Percentiles rank a stretch among this genome's conserved stretches.
phyloP scores from a whole-genome alignment of 257 asterid genomes.

The Solanum stenotomum region DNA sequence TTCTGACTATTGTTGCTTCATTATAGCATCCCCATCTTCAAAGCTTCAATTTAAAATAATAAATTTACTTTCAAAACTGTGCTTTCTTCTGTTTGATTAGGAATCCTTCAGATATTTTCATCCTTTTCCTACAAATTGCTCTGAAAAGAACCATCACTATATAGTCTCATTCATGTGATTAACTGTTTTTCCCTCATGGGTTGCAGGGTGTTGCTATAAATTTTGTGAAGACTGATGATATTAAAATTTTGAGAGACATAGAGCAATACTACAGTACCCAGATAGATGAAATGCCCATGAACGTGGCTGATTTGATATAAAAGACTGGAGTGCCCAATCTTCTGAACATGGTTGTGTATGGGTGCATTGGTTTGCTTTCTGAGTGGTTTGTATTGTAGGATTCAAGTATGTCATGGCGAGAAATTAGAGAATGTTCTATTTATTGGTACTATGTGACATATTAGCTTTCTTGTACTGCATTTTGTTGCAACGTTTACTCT shows the following conservation, averaged over 20 bases:
- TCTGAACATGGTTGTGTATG: neutral
- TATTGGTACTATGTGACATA: neutral
- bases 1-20: neutral
- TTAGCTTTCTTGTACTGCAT: neutral
- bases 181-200: neutral
- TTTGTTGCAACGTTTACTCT: neutral
- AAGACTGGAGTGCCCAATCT: neutral
- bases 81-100: neutral
- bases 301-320: conserved; percentile 80
- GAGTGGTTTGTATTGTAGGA: neutral
- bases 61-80: neutral
- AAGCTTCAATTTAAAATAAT: neutral
- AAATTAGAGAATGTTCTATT: neutral
- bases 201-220: conserved; percentile 97
- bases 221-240: conserved; percentile 87
- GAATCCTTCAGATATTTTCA: neutral
- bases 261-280: conserved; percentile 97
- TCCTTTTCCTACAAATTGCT: neutral
- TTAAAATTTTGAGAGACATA: conserved; percentile 83
- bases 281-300: conserved; percentile 98
- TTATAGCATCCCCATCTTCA: neutral
- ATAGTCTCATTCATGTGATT: neutral
- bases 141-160: neutral
- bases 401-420: neutral
- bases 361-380: neutral